Evolutionary conservation across 805 yeast genomes (phyloP), one percentile per base, ranked within the genome.

Genomic region (Sugiyamaella marilandica): DNA sequence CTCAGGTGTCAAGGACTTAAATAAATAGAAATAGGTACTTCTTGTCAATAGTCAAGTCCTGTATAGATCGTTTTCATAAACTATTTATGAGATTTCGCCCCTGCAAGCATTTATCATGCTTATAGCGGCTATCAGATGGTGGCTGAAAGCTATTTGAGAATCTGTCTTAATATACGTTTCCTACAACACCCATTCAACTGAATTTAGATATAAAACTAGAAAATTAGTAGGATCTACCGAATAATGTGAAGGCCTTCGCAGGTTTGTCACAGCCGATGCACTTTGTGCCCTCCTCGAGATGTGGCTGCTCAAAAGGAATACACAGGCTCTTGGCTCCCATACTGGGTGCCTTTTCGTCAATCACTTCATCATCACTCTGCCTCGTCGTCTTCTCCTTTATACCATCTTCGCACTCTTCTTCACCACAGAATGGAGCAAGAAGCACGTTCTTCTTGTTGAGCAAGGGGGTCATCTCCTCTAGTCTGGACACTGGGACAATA

Each of bases 261-360:
- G 74, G 71, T 62, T 73, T 75, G 58, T 78, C 87, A 80, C 98
- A 94, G 24, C 63, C 64, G 59, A 89, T 84, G 83, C 99, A 95
- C 71, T 83, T 85, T 60, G 89, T 87, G 62, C 85, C 92, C 60
- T 70, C 74, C 69, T 81, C 81, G 71, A 92, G 79, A 11, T 63
- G 64, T 55, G 96, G 97, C 76, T 92, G 98, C 37, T 87, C 86
- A 67, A 83, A 84, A 60, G 99, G 99, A 70, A 91, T 91, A 81
- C 99, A 94, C 72, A 94, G 79, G 18, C 96, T 86, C 78, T 94
- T 94, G 61, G 99, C 99, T 68, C 99, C 99, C 99, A 94, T 94
- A 49, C 95, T 83, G 68, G 99, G 99, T 21, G 99, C 89, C 71
- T 87, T 86, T 67, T 94, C 98, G 68, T 94, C 99, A 47, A 77